Percentiles rank a stretch among this genome's conserved stretches.
Conservation (phyloP, 208 protist genomes). For the Porcisia hertigi region DNA sequence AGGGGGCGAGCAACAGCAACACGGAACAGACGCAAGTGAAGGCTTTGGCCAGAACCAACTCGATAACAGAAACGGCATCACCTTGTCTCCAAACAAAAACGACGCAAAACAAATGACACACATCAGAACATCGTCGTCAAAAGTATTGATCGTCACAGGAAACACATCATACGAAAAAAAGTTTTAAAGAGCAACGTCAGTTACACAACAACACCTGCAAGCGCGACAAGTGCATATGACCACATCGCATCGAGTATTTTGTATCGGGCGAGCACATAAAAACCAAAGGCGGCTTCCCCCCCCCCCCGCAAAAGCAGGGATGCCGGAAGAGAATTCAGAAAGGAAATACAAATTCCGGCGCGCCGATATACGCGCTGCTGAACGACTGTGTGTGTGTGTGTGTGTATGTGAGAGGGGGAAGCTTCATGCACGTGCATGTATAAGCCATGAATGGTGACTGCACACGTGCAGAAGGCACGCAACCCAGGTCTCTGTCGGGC, state of each 20-base stretch:
- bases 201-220: too few species aligned
- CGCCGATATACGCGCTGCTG: too few species aligned
- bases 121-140: not conserved
- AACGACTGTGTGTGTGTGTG: not conserved
- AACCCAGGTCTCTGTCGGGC: too few species aligned
- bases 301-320: too few species aligned
- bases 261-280: too few species aligned
- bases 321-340: too few species aligned
- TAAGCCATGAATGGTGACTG: not conserved
- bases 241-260: too few species aligned
- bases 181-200: too few species aligned
- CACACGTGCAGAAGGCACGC: not conserved
- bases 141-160: not conserved
- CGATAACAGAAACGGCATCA: not conserved
- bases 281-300: too few species aligned
- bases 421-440: not conserved
- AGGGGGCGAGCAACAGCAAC: not conserved
- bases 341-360: too few species aligned
- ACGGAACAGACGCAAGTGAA: not conserved
- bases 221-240: too few species aligned
- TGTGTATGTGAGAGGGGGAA: not conserved
- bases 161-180: not conserved
- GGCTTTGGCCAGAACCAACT: not conserved
- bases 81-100: not conserved
- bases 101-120: not conserved